Evolutionary conservation across 176 grass and related monocot species (phyloP).

Genomic region (Eremochloa ophiuroides): DNA sequence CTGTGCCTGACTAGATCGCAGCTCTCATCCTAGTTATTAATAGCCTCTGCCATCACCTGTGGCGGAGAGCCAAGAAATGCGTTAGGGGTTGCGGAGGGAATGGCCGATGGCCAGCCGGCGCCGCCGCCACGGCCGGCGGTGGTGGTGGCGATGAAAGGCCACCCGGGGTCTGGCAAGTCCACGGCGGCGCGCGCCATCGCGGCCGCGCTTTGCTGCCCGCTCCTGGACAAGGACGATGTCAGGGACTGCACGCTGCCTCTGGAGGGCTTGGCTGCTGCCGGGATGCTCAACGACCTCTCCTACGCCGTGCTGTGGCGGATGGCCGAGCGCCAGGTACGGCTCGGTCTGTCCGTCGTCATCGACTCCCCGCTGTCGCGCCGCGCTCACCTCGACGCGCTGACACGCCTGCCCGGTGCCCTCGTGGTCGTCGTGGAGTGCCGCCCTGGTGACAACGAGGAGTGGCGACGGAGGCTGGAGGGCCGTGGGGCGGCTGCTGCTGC

Average conservation of each 20-base stretch:
- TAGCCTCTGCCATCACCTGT: background rate
- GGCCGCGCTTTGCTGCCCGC: constrained; percentile 40
- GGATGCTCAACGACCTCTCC: constrained; percentile 68
- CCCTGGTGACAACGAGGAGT: constrained; percentile 38
- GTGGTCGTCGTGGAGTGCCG: constrained; percentile 73
- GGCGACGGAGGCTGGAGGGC: constrained; percentile 59
- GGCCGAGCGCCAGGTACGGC: constrained; percentile 52
- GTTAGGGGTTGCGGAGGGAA: background rate
- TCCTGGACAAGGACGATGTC: constrained; percentile 94
- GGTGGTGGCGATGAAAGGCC: constrained; percentile 91
- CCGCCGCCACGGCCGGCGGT: background rate
- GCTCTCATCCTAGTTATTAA: background rate
- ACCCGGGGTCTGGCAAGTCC: constrained; percentile 85
- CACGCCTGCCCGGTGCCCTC: constrained; percentile 1
- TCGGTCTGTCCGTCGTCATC: constrained; percentile 62
- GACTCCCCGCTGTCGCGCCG: constrained; percentile 68
- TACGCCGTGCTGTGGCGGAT: constrained; percentile 59
- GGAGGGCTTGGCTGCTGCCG: constrained; percentile 11
- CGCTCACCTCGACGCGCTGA: constrained; percentile 48
- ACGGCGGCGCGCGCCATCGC: constrained; percentile 61
- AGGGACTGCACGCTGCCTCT: constrained; percentile 75
- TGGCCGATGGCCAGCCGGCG: constrained; percentile 13
- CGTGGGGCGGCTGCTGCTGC: constrained; percentile 25
- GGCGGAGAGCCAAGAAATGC: background rate
- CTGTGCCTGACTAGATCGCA: background rate